Evolutionary conservation across 495 filamentous ascomycete species (phyloP), one percentile per base, ranked within the genome.

Genomic region (Aspergillus campestris): DNA sequence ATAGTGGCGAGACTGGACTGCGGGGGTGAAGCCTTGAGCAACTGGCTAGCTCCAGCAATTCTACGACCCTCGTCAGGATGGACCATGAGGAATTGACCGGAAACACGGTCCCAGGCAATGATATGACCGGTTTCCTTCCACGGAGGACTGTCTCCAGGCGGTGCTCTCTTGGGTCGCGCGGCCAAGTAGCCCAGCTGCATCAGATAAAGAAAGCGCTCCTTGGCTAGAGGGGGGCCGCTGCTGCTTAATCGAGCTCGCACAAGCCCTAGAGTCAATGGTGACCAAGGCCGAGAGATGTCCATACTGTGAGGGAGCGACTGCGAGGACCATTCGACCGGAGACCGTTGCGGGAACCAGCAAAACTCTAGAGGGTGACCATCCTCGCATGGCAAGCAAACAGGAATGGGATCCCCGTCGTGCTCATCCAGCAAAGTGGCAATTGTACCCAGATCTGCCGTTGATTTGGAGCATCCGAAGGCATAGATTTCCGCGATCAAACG

Each of bases 131-230:
- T 62, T 38, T 53, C 36, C 24, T 58, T 40, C 61, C 66, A 69
- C 13, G 43, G 10, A 34, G n/a, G 13, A 8, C 40, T 7, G 5
- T 13, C 11, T 27, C 33, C 27, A 10, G n/a, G 13, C 13, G 2
- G 6, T 27, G 12, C 27, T 11, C 47, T 31, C 30, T 14, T 37
- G 31, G 14, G 41, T 12, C 53, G 59, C 48, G 48, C 49, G 14
- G 60, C 49, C 34, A 72, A 38, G 31, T 50, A 58, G 7, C 66
- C 69, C 12, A 70, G 60, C 47, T 66, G 65, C 45, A 72, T 58
- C 15, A 69, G 28, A 45, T 65, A 58, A 33, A 66, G 42, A 32
- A 41, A 49, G 12, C 40, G 50, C 13, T 52, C 48, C 13, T 40
- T 31, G 13, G 15, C 35, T 10, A 42, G 46, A 15, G 57, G 46